Base-by-base conservation (phyloP, 345 rosid genomes). In the Bretschneidera sinensis region DNA sequence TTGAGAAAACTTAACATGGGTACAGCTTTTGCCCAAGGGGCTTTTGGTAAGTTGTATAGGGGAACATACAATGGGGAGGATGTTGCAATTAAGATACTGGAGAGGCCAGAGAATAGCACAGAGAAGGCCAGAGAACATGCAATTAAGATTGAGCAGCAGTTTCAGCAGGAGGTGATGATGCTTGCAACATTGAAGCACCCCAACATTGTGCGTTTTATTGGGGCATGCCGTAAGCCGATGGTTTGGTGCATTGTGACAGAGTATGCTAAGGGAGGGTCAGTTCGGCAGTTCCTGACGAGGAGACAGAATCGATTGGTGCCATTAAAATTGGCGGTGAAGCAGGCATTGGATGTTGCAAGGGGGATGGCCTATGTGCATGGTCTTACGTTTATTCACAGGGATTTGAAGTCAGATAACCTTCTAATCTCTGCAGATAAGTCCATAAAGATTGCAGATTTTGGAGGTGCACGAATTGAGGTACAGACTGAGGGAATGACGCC, bases 11-110 rank as follows among this genome's bases (percentile, higher is more conserved):
- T 84, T 52, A 76, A 70, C 48, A 84, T 81, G 83, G 90, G 90
- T n/a, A 71, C 79, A 17, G 82, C 90, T 61, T 84, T 84, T 79
- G 90, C 90, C 4, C 86, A 84, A 74, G 90, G 86, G 24, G 86
- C 90, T 39, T 84, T 81, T 76, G 90, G 90, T 34, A 84, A 81
- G 69, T 66, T 84, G 23, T 84, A 84, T 39, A 67, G 78, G 67
- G 86, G 86, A 11, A 76, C 86, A 16, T 82, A 76, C 45, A 74
- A 76, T 48, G 86, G 86, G 9, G 81, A 79, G 72, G 86, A 76
- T 57, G 86, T 82, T 22, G 86, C 86, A 0, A 82, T 82, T 49
- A 82, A 82, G 77, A 69, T 82, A 48, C 65, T 82, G 53, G 82
- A 82, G 75, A 76, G 84, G 71, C 86, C 84, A 0, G 79, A 71